Percentiles rank a stretch among this genome's conserved stretches.
These are phyloP conservation scores for Puccinia coronata DNA, from an alignment of 1,284 basidiomycete species.

Conservation along the genomic window DNA sequence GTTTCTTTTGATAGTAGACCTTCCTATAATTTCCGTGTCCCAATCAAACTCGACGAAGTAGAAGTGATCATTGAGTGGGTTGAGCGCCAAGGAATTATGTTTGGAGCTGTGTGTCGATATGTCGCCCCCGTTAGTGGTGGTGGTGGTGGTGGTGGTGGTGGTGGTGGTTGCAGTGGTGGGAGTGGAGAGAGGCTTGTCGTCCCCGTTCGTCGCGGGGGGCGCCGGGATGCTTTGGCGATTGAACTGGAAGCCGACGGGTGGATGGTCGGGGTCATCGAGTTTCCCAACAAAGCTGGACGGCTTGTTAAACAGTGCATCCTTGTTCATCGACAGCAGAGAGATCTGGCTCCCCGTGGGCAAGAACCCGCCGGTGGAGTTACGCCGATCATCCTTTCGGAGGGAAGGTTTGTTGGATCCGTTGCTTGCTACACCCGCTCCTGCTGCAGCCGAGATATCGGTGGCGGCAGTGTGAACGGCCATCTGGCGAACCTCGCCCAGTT, in stretches of 20 bases:
- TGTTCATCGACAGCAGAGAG: constrained; percentile 22
- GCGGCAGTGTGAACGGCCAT: constrained; percentile 7
- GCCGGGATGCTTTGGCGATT: constrained; percentile 13
- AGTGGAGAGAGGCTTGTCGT: neutral
- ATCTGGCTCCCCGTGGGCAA: constrained; percentile 16
- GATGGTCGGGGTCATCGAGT: neutral
- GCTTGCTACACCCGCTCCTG: neutral
- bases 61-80: constrained; percentile 22
- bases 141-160: constrained; percentile 9
- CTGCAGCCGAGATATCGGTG: neutral
- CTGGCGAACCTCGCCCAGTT: constrained; percentile 24
- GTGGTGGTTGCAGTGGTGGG: neutral
- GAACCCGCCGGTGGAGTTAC: constrained; percentile 30
- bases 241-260: neutral
- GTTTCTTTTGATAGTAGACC: constrained; percentile 41
- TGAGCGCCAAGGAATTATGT: neutral
- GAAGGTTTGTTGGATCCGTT: neutral
- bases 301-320: constrained; percentile 16
- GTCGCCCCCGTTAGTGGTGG: neutral
- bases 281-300: too few relatives aligned
- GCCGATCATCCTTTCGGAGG: constrained; percentile 21
- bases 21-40: constrained; percentile 38
- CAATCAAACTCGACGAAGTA: constrained; percentile 48
- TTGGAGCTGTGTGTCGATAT: neutral
- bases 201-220: neutral